Conservation (phyloP, 768 basidiomycete genomes). For the Glaciozyma antarctica region DNA sequence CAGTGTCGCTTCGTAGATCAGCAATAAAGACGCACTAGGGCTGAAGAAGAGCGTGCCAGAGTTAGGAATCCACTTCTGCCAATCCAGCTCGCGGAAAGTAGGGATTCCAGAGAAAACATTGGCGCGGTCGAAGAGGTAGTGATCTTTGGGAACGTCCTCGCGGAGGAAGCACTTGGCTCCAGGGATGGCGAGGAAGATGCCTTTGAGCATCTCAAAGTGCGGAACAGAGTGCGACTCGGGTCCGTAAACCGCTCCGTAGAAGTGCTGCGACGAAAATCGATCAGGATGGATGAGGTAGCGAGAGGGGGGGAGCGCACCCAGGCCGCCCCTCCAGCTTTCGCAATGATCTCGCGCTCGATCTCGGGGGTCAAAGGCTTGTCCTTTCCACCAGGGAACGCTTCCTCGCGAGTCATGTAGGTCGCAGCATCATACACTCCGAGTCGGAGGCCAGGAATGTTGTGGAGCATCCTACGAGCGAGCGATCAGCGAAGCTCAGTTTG, state of each 20-base stretch:
- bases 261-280: background rate
- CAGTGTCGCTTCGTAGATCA: no score
- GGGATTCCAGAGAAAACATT: background rate
- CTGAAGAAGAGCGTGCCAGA: conserved; percentile 8
- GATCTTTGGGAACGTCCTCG: background rate
- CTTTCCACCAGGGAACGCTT: background rate
- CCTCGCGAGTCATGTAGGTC: background rate
- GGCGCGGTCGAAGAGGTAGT: background rate
- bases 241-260: background rate
- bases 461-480: background rate
- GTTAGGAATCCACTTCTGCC: conserved; percentile 10
- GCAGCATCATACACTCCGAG: background rate
- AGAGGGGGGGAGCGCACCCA: background rate
- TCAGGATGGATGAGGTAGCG: no score
- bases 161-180: background rate
- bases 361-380: background rate
- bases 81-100: conserved; percentile 11
- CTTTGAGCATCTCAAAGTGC: background rate
- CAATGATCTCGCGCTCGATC: background rate
- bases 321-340: conserved; percentile 1
- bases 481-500: no score
- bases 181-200: background rate
- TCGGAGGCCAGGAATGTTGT: background rate
- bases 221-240: background rate
- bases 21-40: background rate